Percentiles rank a stretch among this genome's conserved stretches.
Conservation (phyloP, 2,329 filamentous ascomycete species). For the Talaromyces pinophilus region DNA sequence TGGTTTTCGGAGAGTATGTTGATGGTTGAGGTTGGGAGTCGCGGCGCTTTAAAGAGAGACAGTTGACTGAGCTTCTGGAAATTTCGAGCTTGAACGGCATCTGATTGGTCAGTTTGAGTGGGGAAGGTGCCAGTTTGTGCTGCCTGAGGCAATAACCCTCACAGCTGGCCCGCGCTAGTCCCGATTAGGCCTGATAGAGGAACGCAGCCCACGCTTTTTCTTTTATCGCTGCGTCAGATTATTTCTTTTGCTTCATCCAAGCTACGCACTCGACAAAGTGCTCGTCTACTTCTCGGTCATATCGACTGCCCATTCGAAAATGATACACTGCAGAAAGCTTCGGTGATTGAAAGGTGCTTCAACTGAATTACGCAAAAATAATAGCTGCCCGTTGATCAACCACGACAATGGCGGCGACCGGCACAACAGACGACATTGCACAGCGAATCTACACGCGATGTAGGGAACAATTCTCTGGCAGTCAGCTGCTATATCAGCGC, state of each 20-base stretch:
- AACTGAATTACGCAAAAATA: slow-evolving; percentile 9
- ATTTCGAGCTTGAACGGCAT: slow-evolving; percentile 38
- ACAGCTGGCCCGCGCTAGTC: slow-evolving; percentile 15
- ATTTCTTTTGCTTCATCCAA: neutral
- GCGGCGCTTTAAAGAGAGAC: slow-evolving; percentile 26
- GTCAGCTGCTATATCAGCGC: slow-evolving; percentile 50
- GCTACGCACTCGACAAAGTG: neutral
- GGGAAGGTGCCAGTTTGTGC: slow-evolving; percentile 19
- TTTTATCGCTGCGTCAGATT: slow-evolving; percentile 8
- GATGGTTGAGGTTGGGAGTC: slow-evolving; percentile 19
- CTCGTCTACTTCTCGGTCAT: neutral
- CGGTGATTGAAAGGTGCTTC: slow-evolving; percentile 5
- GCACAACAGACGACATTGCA: slow-evolving; percentile 42
- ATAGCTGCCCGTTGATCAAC: neutral
- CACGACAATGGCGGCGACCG: slow-evolving; percentile 39
- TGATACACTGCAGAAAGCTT: neutral
- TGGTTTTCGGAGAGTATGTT: neutral
- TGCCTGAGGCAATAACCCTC: too few species aligned
- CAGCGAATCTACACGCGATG: slow-evolving; percentile 50
- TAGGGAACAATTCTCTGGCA: slow-evolving; percentile 39
- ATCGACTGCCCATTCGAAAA: neutral
- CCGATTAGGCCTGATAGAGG: slow-evolving; percentile 11
- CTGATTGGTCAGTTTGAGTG: slow-evolving; percentile 22
- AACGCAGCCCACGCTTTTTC: slow-evolving; percentile 13
- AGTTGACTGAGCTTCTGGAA: slow-evolving; percentile 44